Base-by-base conservation (phyloP, 768 basidiomycete genomes). In the Boletus speciosus region DNA sequence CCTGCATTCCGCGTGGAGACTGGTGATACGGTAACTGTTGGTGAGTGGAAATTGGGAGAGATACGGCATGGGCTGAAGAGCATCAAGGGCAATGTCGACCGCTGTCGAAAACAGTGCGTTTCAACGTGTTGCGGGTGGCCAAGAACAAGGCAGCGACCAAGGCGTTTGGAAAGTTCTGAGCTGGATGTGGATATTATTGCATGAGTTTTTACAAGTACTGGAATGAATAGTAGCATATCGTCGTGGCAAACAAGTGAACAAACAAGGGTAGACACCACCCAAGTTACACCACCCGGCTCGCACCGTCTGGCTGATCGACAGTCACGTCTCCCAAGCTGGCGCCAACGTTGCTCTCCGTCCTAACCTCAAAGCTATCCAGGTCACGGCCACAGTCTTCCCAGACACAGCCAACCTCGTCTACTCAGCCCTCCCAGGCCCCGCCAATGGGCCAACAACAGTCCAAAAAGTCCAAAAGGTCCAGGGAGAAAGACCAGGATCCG, bases 1-100 rank as follows among this genome's bases (percentile, higher is more conserved):
- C 97, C 97, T 37, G 95, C 95, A 50, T 99, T 99, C 91, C 97
- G 97, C 78, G 93, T 93, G 56, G 95, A 98, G 72, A 51, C 85
- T 49, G 97, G 97, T 29, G 97, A 98, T 72, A 76, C 79, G 52
- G 97, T 98, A 63, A 98, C 95, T 56, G 95, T 98, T 61, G 94
- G 93, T 90, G 65, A 63, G 89, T 85, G 6, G 38, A 47, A 61
- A 63, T 46, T 41, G 15, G 35, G 47, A 23, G 15, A 21, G 34
- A 19, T 25, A 16, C 1, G 6, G 5, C 38, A 37, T 27, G 5
- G 6, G 41, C 60, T 60, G 44, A 61, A 21, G 44, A 0, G 35
- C 9, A 11, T 1, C 32, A 93, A 93, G 93, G 94, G 35, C 97
- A 99, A 84, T 99, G 97, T 81, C 89, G 97, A 71, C 97, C 97